Conservation (phyloP, 2,329 filamentous ascomycete genomes). For the Claviceps sp. region DNA sequence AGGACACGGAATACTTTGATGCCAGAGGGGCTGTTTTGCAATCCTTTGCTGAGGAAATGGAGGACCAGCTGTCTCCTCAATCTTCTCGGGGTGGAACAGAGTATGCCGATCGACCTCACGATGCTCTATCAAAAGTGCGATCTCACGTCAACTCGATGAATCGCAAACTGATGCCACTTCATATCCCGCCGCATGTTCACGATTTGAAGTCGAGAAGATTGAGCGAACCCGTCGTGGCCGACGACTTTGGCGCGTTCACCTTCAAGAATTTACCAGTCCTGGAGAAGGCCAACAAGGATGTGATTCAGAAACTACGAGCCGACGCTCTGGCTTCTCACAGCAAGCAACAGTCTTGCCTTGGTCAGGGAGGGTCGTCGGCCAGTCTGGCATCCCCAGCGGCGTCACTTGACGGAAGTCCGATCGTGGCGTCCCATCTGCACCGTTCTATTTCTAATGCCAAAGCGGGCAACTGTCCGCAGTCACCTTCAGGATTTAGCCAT, state of each 20-base stretch:
- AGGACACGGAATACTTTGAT: slow-evolving; percentile 98
- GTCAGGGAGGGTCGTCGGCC: slow-evolving; percentile 25
- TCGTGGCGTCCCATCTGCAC: slow-evolving; percentile 67
- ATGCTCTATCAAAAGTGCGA: slow-evolving; percentile 80
- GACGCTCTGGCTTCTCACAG: slow-evolving; percentile 65
- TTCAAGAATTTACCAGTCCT: slow-evolving; percentile 96
- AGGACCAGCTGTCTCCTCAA: slow-evolving; percentile 73
- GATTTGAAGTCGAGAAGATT: slow-evolving; percentile 77
- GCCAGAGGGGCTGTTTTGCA: slow-evolving; percentile 80
- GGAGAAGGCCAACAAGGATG: slow-evolving; percentile 97
- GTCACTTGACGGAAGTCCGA: slow-evolving; percentile 71
- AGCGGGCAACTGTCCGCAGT: slow-evolving; percentile 63
- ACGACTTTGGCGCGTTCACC: slow-evolving; percentile 92
- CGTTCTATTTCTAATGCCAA: slow-evolving; percentile 75
- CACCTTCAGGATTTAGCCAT: slow-evolving; percentile 69
- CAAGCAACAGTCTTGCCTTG: slow-evolving; percentile 34
- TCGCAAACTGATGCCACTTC: slow-evolving; percentile 82
- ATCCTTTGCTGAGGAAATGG: slow-evolving; percentile 85
- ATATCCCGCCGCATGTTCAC: slow-evolving; percentile 91
- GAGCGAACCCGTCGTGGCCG: slow-evolving; percentile 75
- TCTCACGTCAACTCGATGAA: slow-evolving; percentile 79
- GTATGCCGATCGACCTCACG: slow-evolving; percentile 81
- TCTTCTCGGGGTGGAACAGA: slow-evolving; percentile 55
- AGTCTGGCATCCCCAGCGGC: slow-evolving; percentile 47
- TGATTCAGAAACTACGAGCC: slow-evolving; percentile 88